Evolutionary conservation across 2,329 filamentous ascomycete genomes (phyloP), one percentile per base, ranked within the genome.

Genomic region (Fusarium chaquense): DNA sequence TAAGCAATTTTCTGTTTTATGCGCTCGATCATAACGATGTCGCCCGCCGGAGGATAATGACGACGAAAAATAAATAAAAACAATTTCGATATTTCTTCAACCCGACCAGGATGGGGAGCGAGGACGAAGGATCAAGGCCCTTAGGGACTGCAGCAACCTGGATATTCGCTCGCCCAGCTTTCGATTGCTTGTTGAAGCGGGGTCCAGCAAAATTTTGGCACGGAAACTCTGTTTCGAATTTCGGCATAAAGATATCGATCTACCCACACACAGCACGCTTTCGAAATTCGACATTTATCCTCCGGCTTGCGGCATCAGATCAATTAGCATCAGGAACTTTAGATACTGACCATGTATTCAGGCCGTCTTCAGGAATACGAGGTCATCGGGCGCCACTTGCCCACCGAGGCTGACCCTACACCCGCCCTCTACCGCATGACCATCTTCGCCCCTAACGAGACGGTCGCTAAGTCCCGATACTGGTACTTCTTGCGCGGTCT

Each of bases 401-500:
- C 96, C 86, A 93, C 92, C 82, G 96, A 99, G 89, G 89, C 92
- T 83, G 97, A 97, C 90, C 94, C 95, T 81, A 93, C 93, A 80
- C 96, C 96, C 79, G 95, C 96, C 88, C 92, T 99, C 85, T 99
- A 98, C 91, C 94, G 96, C 86, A 99, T 99, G 96, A 94, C 94
- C 84, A 98, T 99, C 85, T 99, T 99, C 85, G 96, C 96, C 77
- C 93, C 94, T 78, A 99, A 99, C 87, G 89, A 91, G 80, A 96
- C 98, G 77, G 94, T 99, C 80, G 96, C 97, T 83, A 99, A 99
- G 92, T 98, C 94, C 83, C 93, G 96, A 82, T 99, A 97, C 92
- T 99, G 97, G 97, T 99, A 99, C 90, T 99, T 99, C 90, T 87
- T 99, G 85, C 93, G 94, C 86, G 97, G 97, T 89, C 90, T 99